A percentile compares a stretch with the other conserved stretches of the same genome.
Evolutionary conservation across 106 monocot genomes (phyloP).

Genomic region (Agapanthus africanus): DNA sequence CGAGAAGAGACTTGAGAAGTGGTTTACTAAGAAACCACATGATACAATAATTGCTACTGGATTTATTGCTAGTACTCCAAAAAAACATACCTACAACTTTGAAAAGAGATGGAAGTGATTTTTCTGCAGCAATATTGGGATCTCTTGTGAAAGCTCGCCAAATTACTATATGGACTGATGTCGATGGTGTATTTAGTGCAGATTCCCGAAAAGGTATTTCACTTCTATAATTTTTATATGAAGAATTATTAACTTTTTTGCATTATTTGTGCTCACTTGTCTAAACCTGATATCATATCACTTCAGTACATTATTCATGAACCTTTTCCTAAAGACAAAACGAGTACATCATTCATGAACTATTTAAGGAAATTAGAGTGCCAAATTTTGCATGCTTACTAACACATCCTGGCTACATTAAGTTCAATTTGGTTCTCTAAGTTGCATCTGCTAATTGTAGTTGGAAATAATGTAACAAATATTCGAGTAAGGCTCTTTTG

Average conservation of each 20-base stretch:
- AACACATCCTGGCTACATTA: too few species aligned
- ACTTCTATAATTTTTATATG: not conserved
- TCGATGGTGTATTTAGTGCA: constrained; percentile 98
- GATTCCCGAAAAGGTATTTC: constrained; percentile 92
- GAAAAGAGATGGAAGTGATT: constrained; percentile 99
- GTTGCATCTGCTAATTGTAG: not conserved
- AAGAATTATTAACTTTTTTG: not conserved
- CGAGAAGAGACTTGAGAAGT: constrained; percentile 73
- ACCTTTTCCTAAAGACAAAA: too few species aligned
- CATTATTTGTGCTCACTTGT: not conserved
- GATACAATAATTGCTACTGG: constrained; percentile 90
- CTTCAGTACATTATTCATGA: not conserved
- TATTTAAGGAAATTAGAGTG: not conserved
- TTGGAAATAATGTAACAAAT: not conserved
- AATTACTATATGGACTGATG: constrained; percentile 99
- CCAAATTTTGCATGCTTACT: not conserved
- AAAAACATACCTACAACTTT: constrained; percentile 94
- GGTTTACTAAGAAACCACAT: constrained; percentile 50
- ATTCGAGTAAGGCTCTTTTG: not conserved
- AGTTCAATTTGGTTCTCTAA: not conserved
- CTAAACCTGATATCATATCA: not conserved
- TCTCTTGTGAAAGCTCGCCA: constrained; percentile 76
- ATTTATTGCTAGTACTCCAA: constrained; percentile 90
- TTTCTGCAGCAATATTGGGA: constrained; percentile 95
- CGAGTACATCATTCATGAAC: too few species aligned